Percentiles rank a stretch among this genome's conserved stretches.
Evolutionary conservation across 495 filamentous ascomycete genomes (phyloP).

Genomic region (Xylona heveae): DNA sequence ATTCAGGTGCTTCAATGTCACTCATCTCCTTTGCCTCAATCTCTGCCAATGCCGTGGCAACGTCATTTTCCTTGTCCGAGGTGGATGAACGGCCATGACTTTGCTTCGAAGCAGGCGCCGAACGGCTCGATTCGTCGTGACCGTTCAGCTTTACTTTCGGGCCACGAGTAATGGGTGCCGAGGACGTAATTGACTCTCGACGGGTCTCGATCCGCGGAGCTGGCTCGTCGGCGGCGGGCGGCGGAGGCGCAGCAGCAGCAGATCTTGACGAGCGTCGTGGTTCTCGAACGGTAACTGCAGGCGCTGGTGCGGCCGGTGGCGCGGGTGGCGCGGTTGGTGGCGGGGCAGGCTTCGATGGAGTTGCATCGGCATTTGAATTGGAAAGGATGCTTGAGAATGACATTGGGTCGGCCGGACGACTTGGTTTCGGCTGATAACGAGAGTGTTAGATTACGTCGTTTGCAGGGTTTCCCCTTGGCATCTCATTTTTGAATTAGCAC

Average conservation of each 20-base stretch:
- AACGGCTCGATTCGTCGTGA: slow-evolving; percentile 17
- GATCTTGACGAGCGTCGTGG: slow-evolving; percentile 10
- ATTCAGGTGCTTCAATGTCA: slow-evolving; percentile 42
- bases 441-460: slow-evolving; percentile 4
- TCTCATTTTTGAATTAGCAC: too few relatives aligned
- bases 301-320: slow-evolving; percentile 9
- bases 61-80: slow-evolving; percentile 47
- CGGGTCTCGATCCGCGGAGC: too few relatives aligned
- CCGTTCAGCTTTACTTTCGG: too few relatives aligned
- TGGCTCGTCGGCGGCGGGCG: too few relatives aligned
- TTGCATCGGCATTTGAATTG: slow-evolving; percentile 36
- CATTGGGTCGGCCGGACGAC: slow-evolving; percentile 64
- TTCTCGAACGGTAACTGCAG: slow-evolving; percentile 7
- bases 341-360: slow-evolving; percentile 9
- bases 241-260: too few relatives aligned
- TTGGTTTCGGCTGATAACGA: slow-evolving; percentile 27
- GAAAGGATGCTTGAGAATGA: slow-evolving; percentile 81
- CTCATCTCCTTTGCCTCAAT: slow-evolving; percentile 47
- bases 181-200: too few relatives aligned
- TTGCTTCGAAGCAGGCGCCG: slow-evolving; percentile 19
- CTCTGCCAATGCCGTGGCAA: slow-evolving; percentile 37
- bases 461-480: slow-evolving; percentile 1
- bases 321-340: slow-evolving; percentile 7
- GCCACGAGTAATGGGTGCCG: too few relatives aligned
- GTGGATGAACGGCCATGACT: slow-evolving; percentile 2